phyloP scores from a whole-genome alignment of 768 basidiomycete species.

The Butyriboletus loyo region DNA sequence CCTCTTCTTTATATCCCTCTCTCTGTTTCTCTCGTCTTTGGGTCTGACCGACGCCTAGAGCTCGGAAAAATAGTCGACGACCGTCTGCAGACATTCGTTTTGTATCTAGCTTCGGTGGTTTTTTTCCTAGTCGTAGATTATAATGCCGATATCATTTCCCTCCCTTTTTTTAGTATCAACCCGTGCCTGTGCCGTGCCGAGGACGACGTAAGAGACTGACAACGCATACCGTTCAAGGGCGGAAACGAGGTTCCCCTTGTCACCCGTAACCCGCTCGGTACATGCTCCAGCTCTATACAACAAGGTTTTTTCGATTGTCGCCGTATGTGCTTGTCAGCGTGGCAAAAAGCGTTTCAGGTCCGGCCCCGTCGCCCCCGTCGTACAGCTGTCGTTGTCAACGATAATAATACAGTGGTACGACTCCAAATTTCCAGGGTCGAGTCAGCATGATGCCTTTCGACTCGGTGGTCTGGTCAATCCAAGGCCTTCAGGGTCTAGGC shows the following conservation, averaged over 20 bases:
- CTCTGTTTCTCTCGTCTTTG: constrained; percentile 15
- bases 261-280: background rate
- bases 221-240: background rate
- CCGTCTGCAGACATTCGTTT: constrained; percentile 11
- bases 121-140: constrained; percentile 20
- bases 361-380: too few species aligned
- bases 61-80: constrained; percentile 11
- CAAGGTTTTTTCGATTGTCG: too few species aligned
- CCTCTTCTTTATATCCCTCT: background rate
- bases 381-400: too few species aligned
- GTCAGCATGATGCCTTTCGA: too few species aligned
- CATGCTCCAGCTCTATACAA: background rate
- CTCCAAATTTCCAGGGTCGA: too few species aligned
- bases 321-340: too few species aligned
- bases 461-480: too few species aligned
- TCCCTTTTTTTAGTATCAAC: background rate
- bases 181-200: background rate
- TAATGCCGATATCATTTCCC: constrained; percentile 11
- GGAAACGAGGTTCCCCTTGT: background rate
- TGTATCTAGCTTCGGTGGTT: constrained; percentile 18
- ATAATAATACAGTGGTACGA: too few species aligned
- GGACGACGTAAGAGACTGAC: background rate
- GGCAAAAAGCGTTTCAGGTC: too few species aligned
- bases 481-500: too few species aligned
- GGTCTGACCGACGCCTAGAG: constrained; percentile 17